phyloP scores from a whole-genome alignment of 352 stramenopile species.

The Phytophthora cactorum region DNA sequence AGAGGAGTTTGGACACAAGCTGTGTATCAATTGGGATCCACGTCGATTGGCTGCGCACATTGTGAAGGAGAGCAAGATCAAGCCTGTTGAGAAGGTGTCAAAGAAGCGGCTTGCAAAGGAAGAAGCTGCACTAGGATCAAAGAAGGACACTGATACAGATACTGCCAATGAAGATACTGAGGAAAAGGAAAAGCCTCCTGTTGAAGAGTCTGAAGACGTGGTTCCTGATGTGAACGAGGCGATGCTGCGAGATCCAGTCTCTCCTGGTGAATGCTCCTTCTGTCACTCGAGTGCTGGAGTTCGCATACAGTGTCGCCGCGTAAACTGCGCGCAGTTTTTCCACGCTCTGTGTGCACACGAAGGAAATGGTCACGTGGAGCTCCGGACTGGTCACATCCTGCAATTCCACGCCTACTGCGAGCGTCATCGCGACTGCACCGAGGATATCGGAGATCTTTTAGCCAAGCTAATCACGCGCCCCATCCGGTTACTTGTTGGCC shows the following conservation, averaged over 20 bases:
- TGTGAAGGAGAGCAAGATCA: slow-evolving; percentile 31
- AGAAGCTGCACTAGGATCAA: slow-evolving; percentile 13
- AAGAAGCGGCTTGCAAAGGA: slow-evolving; percentile 28
- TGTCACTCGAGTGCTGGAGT: slow-evolving; percentile 46
- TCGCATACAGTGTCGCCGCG: slow-evolving; percentile 63
- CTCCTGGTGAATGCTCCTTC: slow-evolving; percentile 53
- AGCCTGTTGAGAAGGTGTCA: slow-evolving; percentile 15
- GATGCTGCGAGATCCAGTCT: slow-evolving; percentile 24
- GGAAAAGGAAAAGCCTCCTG: slow-evolving; percentile 6
- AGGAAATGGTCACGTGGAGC: slow-evolving; percentile 51
- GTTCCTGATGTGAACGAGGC: slow-evolving; percentile 12
- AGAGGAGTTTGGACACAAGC: slow-evolving; percentile 44
- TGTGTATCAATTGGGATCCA: slow-evolving; percentile 64
- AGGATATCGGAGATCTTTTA: slow-evolving; percentile 51
- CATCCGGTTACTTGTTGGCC: slow-evolving; percentile 52
- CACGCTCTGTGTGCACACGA: slow-evolving; percentile 63
- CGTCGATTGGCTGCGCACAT: slow-evolving; percentile 31
- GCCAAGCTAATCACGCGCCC: slow-evolving; percentile 63
- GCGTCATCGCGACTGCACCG: slow-evolving; percentile 51
- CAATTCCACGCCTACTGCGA: slow-evolving; percentile 73
- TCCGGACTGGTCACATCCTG: slow-evolving; percentile 36
- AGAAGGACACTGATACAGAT: not conserved
- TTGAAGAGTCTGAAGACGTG: slow-evolving; percentile 18
- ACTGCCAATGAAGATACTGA: slow-evolving; percentile 13
- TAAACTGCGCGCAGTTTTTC: slow-evolving; percentile 67